Percentiles rank a stretch among this genome's conserved stretches.
Conservation (phyloP, 2,329 filamentous ascomycete species). For the Diplodia intermedia region DNA sequence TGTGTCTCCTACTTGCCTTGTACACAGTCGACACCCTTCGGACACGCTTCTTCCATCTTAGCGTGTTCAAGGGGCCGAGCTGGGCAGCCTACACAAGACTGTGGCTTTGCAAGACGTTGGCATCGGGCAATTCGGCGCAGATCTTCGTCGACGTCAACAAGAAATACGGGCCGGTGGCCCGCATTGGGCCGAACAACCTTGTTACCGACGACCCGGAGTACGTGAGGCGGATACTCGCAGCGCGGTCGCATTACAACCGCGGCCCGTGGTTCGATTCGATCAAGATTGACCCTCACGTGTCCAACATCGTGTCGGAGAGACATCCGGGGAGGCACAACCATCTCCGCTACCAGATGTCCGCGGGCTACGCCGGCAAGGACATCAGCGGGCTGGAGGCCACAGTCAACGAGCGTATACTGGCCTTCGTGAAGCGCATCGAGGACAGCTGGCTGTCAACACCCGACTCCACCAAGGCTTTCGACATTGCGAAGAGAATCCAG, state of each 20-base stretch:
- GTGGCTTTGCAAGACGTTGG: not conserved
- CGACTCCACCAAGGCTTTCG: conserved; percentile 42
- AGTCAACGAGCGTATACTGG: conserved; percentile 42
- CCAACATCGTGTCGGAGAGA: conserved; percentile 50
- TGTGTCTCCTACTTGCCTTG: not conserved
- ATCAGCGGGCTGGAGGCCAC: conserved; percentile 47
- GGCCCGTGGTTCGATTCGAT: conserved; percentile 45
- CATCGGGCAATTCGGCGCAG: conserved; percentile 9
- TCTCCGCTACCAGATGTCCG: conserved; percentile 47
- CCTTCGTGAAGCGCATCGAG: conserved; percentile 5
- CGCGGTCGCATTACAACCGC: conserved; percentile 51
- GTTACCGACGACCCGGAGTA: conserved; percentile 59
- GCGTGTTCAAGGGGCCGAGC: not conserved
- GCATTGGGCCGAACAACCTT: conserved; percentile 58
- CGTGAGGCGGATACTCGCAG: conserved; percentile 51
- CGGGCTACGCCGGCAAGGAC: conserved; percentile 51
- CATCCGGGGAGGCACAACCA: conserved; percentile 49
- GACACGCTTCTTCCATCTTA: conserved; percentile 9
- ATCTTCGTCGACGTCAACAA: conserved; percentile 7
- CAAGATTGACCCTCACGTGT: conserved; percentile 49
- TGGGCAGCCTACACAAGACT: conserved; percentile 17
- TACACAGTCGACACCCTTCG: not conserved
- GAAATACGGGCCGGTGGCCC: conserved; percentile 47
- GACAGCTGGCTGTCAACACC: conserved; percentile 39
- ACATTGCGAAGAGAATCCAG: conserved; percentile 46